Evolutionary conservation across 1,139 yeast species (phyloP), one percentile per base, ranked within the genome.

Genomic region (Taphrina deformans): DNA sequence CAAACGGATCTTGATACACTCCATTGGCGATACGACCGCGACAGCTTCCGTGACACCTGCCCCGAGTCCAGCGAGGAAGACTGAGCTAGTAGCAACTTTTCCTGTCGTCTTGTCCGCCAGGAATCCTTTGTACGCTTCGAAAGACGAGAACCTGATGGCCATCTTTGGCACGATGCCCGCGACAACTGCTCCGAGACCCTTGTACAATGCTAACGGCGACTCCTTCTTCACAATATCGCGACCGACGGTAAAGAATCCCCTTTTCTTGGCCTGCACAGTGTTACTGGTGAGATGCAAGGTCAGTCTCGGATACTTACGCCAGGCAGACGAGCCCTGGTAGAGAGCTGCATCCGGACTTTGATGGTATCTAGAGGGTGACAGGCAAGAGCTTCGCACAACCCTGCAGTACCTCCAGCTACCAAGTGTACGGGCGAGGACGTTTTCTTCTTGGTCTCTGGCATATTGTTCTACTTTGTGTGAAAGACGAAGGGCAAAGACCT

Each of bases 21-120:
- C 98, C 87, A 92, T 92, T 60, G 98, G 98, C 76, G 90, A 93
- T 50, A 93, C 99, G 68, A 93, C 93, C 69, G 89, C 76, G 66
- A 93, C 93, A 2, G 98, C 97, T 78, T 93, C 99, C 65, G 97
- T 90, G 74, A 90, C 81, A 79, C 99, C 99, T 18, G 99, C 98
- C 76, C 97, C 95, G 41, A 93, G 96, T 79, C 99, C 99, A 58
- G 97, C 93, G 68, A 88, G 71, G 75, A 93, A 93, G 16, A 93
- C 89, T 71, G 79, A 79, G 65, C 76, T 73, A 51, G 79, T 72
- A 53, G 87, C 85, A 14, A 95, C 85, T 62, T 91, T 79, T 65
- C 89, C 86, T 33, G 82, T 78, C 29, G 72, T 74, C 68, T 82
- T 80, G 69, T 85, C 83, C 55, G 84, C 81, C 70, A 92, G 81